Conservation (phyloP, 805 yeast species). For the Maudiozyma serrabonitensis region DNA sequence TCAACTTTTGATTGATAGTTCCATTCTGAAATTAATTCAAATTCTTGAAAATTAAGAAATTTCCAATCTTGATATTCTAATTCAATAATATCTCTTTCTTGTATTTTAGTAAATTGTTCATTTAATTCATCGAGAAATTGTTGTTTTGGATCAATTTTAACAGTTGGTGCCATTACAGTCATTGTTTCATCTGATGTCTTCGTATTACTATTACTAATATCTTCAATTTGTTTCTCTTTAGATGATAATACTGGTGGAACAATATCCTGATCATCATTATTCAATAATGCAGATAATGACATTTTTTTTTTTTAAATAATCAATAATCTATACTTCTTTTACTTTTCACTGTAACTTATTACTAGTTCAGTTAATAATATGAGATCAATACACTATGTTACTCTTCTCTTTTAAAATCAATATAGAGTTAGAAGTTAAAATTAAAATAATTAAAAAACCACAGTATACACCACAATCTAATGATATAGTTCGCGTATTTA, state of each 20-base stretch:
- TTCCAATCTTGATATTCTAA: slow-evolving; percentile 28
- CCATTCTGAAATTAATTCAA: slow-evolving; percentile 30
- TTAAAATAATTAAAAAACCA: no score
- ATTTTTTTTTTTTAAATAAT: slow-evolving; percentile 6
- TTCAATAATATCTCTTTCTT: slow-evolving; percentile 19
- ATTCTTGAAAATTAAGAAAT: slow-evolving; percentile 28
- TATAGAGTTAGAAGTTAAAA: no score
- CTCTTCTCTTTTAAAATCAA: no score
- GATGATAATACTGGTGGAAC: background rate
- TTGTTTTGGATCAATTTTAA: background rate
- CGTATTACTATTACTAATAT: background rate
- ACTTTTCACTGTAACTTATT: background rate
- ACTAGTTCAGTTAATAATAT: no score
- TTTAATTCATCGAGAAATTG: slow-evolving; percentile 12
- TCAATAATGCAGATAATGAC: slow-evolving; percentile 25
- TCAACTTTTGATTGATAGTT: slow-evolving; percentile 21
- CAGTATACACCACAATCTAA: no score
- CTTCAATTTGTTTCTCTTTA: background rate
- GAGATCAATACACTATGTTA: no score
- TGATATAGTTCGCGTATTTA: no score
- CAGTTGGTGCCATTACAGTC: background rate
- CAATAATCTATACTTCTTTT: background rate
- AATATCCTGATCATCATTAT: slow-evolving; percentile 19
- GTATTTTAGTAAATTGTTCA: slow-evolving; percentile 13
- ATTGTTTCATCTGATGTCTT: background rate